These are phyloP conservation scores for Candida silvicultrix DNA, from an alignment of 805 yeast species.

Conservation along the genomic window DNA sequence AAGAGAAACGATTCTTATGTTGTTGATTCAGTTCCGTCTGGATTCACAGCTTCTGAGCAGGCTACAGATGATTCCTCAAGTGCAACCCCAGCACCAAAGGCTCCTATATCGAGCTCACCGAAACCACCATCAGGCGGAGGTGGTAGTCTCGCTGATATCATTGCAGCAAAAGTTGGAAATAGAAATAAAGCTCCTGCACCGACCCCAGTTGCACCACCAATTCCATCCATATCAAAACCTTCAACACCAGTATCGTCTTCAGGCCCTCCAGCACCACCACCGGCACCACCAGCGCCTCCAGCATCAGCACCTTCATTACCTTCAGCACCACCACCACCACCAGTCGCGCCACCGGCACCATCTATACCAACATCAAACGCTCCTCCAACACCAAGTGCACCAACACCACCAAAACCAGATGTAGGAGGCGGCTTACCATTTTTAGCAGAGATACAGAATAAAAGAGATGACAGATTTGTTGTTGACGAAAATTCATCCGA, in stretches of 20 bases:
- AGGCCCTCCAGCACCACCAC: slow-evolving; percentile 7
- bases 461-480: slow-evolving; percentile 35
- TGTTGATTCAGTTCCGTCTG: slow-evolving; percentile 31
- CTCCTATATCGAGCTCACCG: slow-evolving; percentile 18
- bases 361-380: slow-evolving; percentile 8
- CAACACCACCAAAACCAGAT: slow-evolving; percentile 15
- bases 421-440: slow-evolving; percentile 35
- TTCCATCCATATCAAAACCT: slow-evolving; percentile 18
- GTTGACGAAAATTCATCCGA: slow-evolving; percentile 27
- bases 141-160: slow-evolving; percentile 1
- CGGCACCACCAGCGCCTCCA: slow-evolving; percentile 15
- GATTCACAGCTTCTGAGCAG: slow-evolving; percentile 18
- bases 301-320: slow-evolving; percentile 10
- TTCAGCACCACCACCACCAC: slow-evolving; percentile 12
- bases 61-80: slow-evolving; percentile 12
- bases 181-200: background rate
- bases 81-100: slow-evolving; percentile 12
- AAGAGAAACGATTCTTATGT: slow-evolving; percentile 47
- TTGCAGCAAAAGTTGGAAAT: slow-evolving; percentile 1
- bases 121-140: slow-evolving; percentile 23
- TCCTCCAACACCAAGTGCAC: slow-evolving; percentile 11
- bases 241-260: slow-evolving; percentile 8
- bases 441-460: slow-evolving; percentile 37
- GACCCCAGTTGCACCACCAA: slow-evolving; percentile 7
- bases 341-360: slow-evolving; percentile 8